These are phyloP conservation scores for Naganishia vaughanmartiniae DNA, from an alignment of 768 basidiomycete genomes.

Conservation along the genomic window DNA sequence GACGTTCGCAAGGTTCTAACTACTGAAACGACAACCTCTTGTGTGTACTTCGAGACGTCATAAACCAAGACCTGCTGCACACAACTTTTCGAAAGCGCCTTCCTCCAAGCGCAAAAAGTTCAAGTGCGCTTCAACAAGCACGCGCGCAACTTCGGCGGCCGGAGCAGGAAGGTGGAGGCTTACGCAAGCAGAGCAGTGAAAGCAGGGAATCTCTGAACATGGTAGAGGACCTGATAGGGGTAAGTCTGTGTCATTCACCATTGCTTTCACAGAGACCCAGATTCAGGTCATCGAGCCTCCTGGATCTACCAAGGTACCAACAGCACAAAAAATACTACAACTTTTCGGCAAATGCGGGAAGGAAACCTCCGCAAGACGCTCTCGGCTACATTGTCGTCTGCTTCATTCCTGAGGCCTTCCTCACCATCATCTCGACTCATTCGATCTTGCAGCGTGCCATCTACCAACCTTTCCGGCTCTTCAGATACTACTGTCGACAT, in stretches of 20 bases:
- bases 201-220: too few relatives aligned
- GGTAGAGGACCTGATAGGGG: too few relatives aligned
- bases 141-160: too few relatives aligned
- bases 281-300: too few relatives aligned
- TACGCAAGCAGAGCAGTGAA: too few relatives aligned
- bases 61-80: background rate
- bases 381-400: background rate
- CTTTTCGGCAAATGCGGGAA: background rate
- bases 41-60: background rate
- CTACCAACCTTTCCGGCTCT: background rate
- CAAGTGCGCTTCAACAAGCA: background rate
- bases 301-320: too few relatives aligned
- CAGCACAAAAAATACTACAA: background rate
- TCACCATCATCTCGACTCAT: background rate
- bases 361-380: background rate
- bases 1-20: constrained; percentile 4
- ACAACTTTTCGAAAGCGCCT: constrained; percentile 6
- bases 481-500: background rate
- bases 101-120: constrained; percentile 20
- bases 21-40: background rate
- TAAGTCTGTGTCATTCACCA: too few relatives aligned
- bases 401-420: background rate
- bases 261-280: too few relatives aligned
- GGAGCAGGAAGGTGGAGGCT: too few relatives aligned
- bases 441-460: background rate